A percentile compares a stretch with the other conserved stretches of the same genome.
Evolutionary conservation across 805 yeast species (phyloP).

Genomic region (Pichia scutulata): DNA sequence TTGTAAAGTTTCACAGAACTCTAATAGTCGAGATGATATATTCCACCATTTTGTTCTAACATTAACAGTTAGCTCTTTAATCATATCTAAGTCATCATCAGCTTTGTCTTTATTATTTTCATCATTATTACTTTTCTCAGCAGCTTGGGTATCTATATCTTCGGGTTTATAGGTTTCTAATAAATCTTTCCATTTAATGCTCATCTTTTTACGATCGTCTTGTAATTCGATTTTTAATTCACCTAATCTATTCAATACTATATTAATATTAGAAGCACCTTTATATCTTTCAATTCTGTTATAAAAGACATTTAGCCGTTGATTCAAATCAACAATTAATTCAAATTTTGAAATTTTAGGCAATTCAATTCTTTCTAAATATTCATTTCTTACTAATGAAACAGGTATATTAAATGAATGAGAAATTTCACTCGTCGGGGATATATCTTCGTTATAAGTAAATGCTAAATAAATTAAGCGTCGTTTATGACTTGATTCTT

Average conservation of each 20-base stretch:
- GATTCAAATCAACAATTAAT: conserved; percentile 45
- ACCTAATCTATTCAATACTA: conserved; percentile 45
- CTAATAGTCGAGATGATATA: conserved; percentile 52
- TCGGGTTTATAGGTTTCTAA: conserved; percentile 17
- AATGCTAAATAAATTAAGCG: conserved; percentile 45
- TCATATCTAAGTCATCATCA: conserved; percentile 10
- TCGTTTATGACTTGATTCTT: conserved; percentile 16
- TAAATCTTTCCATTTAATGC: conserved; percentile 50
- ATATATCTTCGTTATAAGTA: conserved; percentile 41
- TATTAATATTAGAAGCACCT: conserved; percentile 40
- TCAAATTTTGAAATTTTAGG: conserved; percentile 54
- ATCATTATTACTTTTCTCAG: neutral
- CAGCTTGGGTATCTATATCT: conserved; percentile 6
- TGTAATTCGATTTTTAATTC: conserved; percentile 43
- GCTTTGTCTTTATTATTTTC: neutral
- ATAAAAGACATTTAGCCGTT: conserved; percentile 44
- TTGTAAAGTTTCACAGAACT: conserved; percentile 52
- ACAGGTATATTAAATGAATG: conserved; percentile 71
- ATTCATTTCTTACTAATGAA: conserved; percentile 46
- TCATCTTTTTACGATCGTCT: conserved; percentile 48
- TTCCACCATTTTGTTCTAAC: conserved; percentile 63
- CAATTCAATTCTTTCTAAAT: conserved; percentile 47
- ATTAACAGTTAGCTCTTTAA: conserved; percentile 36
- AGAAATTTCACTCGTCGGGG: conserved; percentile 38
- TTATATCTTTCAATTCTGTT: conserved; percentile 61